phyloP scores from a whole-genome alignment of 2,329 filamentous ascomycete species.

The Talaromyces islandicus region DNA sequence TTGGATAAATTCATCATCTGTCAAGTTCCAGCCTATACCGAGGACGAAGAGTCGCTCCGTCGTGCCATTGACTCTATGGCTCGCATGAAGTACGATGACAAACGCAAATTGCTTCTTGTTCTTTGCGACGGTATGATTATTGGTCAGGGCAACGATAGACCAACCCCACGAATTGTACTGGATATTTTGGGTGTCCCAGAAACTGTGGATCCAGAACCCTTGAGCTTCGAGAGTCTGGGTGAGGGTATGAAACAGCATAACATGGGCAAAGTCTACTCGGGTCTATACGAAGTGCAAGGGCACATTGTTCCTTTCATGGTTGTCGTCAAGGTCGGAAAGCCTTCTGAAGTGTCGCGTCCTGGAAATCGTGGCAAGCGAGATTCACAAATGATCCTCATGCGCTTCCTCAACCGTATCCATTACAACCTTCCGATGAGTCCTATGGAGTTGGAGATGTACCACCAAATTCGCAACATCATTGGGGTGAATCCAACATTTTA shows the following conservation, averaged over 20 bases:
- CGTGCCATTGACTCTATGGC: conserved; percentile 96
- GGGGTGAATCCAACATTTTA: conserved; percentile 98
- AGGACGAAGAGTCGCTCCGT: conserved; percentile 94
- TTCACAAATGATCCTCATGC: conserved; percentile 97
- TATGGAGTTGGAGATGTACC: conserved; percentile 94
- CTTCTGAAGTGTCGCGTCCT: conserved; percentile 66
- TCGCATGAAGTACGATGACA: conserved; percentile 94
- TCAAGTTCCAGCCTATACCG: conserved; percentile 95
- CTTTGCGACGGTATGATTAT: conserved; percentile 99
- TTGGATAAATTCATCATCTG: conserved; percentile 98
- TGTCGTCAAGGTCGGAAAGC: conserved; percentile 89
- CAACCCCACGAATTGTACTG: conserved; percentile 90
- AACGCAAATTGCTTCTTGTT: conserved; percentile 88
- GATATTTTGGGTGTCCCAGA: conserved; percentile 96
- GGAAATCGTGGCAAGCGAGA: conserved; percentile 99
- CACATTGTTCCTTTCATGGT: conserved; percentile 98
- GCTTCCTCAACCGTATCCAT: conserved; percentile 97
- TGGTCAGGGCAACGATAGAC: conserved; percentile 92
- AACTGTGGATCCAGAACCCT: conserved; percentile 85
- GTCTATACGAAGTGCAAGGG: conserved; percentile 93
- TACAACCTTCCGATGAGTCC: conserved; percentile 97
- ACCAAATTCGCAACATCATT: conserved; percentile 97
- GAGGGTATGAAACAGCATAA: conserved; percentile 98
- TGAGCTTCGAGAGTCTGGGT: conserved; percentile 94
- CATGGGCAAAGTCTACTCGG: conserved; percentile 98